Evolutionary conservation across 306 rosid species (phyloP).

Genomic region (Glycine tomentella): DNA sequence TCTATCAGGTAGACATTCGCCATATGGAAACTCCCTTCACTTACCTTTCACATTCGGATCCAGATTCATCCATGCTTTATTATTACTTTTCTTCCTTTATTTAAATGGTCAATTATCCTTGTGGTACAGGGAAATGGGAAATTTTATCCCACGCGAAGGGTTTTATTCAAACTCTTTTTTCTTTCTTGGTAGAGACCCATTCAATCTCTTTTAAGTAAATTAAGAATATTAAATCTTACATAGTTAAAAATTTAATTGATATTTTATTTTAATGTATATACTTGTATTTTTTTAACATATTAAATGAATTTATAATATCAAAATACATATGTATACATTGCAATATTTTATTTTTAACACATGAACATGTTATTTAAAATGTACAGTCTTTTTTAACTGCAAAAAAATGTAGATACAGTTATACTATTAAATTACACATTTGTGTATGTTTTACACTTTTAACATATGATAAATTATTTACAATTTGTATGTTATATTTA

Average conservation of each 20-base stretch:
- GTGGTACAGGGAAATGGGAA: not conserved
- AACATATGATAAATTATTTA: too few relatives aligned
- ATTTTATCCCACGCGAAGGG: conserved; percentile 2
- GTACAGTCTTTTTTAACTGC: too few relatives aligned
- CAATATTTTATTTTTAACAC: too few relatives aligned
- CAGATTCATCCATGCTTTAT: not conserved
- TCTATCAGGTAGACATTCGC: conserved; percentile 12
- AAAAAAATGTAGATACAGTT: too few relatives aligned
- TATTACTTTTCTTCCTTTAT: not conserved
- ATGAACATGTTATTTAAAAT: too few relatives aligned
- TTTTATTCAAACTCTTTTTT: not conserved
- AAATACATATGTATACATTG: not conserved
- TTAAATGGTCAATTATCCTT: not conserved
- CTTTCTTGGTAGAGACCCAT: too few relatives aligned
- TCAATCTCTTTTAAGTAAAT: not conserved
- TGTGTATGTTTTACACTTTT: too few relatives aligned
- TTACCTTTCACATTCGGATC: conserved; percentile 9
- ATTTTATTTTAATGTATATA: too few relatives aligned
- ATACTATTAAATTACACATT: too few relatives aligned
- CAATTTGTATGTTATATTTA: too few relatives aligned
- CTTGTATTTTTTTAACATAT: too few relatives aligned
- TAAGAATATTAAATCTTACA: not conserved
- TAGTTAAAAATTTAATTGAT: not conserved
- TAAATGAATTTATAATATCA: too few relatives aligned
- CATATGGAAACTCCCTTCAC: not conserved